These are phyloP conservation scores for Malassezia caprae DNA, from an alignment of 1,284 basidiomycete genomes.

Conservation along the genomic window DNA sequence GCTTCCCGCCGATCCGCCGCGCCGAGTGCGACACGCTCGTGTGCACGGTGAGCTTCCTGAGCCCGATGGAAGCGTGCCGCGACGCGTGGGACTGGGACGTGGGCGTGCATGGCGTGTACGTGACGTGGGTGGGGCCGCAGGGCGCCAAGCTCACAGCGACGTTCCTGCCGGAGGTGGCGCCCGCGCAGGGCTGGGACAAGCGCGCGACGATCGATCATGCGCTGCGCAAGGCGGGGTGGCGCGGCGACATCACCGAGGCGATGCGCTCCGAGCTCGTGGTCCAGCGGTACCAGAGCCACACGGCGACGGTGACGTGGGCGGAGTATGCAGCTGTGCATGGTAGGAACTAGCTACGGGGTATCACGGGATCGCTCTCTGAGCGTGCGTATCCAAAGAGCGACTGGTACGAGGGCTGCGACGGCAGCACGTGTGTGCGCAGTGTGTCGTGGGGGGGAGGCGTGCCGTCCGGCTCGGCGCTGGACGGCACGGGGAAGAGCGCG, in stretches of 20 bases:
- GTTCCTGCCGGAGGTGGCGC: slow-evolving; percentile 85
- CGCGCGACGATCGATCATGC: slow-evolving; percentile 78
- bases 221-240: slow-evolving; percentile 78
- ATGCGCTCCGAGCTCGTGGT: slow-evolving; percentile 66
- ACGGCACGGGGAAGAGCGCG: not conserved
- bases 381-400: slow-evolving; percentile 10
- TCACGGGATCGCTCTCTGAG: not conserved
- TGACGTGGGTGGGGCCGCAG: slow-evolving; percentile 64
- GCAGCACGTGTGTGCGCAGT: not conserved
- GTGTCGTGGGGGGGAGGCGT: not conserved
- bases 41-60: slow-evolving; percentile 84
- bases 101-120: slow-evolving; percentile 82
- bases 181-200: slow-evolving; percentile 86
- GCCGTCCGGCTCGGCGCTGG: not conserved
- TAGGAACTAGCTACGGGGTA: not conserved
- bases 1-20: slow-evolving; percentile 59
- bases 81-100: slow-evolving; percentile 85
- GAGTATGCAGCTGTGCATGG: slow-evolving; percentile 49
- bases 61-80: slow-evolving; percentile 74
- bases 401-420: slow-evolving; percentile 3
- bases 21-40: slow-evolving; percentile 68
- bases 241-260: slow-evolving; percentile 69
- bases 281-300: slow-evolving; percentile 73
- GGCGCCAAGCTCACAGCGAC: slow-evolving; percentile 59
- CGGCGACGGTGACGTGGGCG: slow-evolving; percentile 62